Evolutionary conservation across 2,329 filamentous ascomycete species (phyloP).

Genomic region (Cladosporium sp.): DNA sequence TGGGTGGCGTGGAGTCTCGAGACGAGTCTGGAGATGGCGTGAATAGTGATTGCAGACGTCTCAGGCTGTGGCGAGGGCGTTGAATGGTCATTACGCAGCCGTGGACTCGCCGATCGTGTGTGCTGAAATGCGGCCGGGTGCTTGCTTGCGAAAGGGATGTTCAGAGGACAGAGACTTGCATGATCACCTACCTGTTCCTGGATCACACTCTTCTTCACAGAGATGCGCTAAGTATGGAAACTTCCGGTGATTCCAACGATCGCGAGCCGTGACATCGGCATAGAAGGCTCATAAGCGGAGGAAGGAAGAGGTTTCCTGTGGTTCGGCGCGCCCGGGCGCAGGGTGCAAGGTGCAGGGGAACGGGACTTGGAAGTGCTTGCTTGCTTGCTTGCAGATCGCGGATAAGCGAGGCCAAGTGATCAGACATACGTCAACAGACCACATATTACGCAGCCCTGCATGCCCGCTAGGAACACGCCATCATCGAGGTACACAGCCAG

Average conservation of each 20-base stretch:
- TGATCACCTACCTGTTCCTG: background rate
- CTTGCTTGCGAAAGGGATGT: background rate
- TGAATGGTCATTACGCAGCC: constrained; percentile 2
- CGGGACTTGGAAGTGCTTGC: no score
- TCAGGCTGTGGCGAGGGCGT: constrained; percentile 9
- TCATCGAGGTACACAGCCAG: background rate
- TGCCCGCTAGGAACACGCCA: background rate
- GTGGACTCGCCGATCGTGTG: background rate
- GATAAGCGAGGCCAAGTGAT: no score
- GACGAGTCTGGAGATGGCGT: background rate
- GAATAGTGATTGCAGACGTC: background rate
- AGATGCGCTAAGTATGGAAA: background rate
- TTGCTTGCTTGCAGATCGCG: no score
- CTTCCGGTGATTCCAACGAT: constrained; percentile 1
- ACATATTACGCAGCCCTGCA: background rate
- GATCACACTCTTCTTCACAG: background rate
- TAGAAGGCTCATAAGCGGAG: background rate
- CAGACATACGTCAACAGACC: background rate
- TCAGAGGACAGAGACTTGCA: background rate
- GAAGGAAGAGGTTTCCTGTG: background rate
- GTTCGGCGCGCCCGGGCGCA: background rate
- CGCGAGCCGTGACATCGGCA: background rate
- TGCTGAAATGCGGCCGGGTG: background rate
- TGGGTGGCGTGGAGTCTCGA: background rate
- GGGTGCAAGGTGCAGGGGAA: background rate